Base-by-base conservation (phyloP, 345 rosid genomes). In the Citrus reticulata region DNA sequence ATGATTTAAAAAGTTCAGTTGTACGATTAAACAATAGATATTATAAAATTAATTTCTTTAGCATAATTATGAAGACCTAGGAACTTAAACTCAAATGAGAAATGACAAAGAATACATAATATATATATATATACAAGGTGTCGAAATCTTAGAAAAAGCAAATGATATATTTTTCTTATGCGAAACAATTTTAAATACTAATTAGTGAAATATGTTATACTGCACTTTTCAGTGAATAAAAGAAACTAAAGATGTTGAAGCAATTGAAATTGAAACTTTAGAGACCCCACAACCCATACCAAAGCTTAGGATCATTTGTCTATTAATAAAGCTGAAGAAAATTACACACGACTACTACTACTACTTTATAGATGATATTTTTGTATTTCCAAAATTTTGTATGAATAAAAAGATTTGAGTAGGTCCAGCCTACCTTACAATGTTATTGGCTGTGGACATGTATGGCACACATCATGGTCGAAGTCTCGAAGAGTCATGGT, bases 381-480 rank as follows among this genome's bases (percentile, higher is more conserved):
- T 35, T 59, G 32, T 17, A n/a, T 24, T 39, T 39, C 54, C 57
- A 74, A 39, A 74, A 4, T 61, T 40, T 39, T 39, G 46, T 14
- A 25, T 57, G 17, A 73, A 74, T 4, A 3, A 74, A 74, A 19
- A 14, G 39, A 6, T 61, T 1, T 24, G 1, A 57, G 68, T 68
- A 27, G 68, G 80, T 68, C 68, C 74, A 58, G 9, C 54, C 59
- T 29, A 32, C 80, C 73, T 24, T 6, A 40, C 39, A 39, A n/a
- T 16, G 3, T 74, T 25, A 46, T 59, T 74, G 25, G 55, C 7
- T 27, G 42, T 3, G 32, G 57, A 77, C 68, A 68, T 59, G 74
- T 24, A 58, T 77, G 74, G 59, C 67, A 57, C 58, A 39, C 80
- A 69, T 58, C 74, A 39, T 58, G 80, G 58, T 77, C 74, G 69